Evolutionary conservation across 768 basidiomycete species (phyloP), one percentile per base, ranked within the genome.

Genomic region (Suillus bovinus): DNA sequence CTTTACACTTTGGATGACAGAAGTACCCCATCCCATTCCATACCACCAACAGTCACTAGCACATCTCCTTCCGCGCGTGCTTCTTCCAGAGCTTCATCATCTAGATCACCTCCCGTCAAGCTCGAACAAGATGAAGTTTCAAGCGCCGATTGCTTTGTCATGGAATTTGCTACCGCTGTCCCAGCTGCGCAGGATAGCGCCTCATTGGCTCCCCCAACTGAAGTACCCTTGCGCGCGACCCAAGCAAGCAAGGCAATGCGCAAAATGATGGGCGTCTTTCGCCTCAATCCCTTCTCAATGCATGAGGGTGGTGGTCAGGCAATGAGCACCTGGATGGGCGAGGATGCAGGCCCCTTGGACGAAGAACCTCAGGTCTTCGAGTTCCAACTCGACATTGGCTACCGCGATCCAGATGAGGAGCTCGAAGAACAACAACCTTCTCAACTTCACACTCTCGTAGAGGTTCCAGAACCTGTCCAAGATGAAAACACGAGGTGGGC

Each of bases 211-310:
- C 84, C 84, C 0, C 86, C 84, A 2, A 84, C 83, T 38, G 84
- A 86, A 69, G 89, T 90, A 1, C 89, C 90, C 9, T 81, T 90
- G 16, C 88, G 90, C 52, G 90, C 90, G 9, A 91, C 88, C 0
- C 86, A 90, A 68, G 90, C 89, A 1, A 80, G 82, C 64, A 80
- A 82, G 52, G 80, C 83, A 49, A 91, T 91, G 90, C 83, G 86
- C 59, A 77, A 78, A 54, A 86, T 91, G 85, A 93, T 93, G 90
- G 84, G 84, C 47, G 84, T 86, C 24, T 90, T 92, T 72, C 82
- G 90, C 9, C 80, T 91, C 67, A 88, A 91, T 72, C 89, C 89
- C 0, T 92, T 92, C 67, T 82, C 89, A 27, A 84, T 86, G 76
- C 85, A 89, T 65, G 84, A 79, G 62, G 80, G 79, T 34, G 69